phyloP scores from a whole-genome alignment of 2,329 filamentous ascomycete species.

The Sarocladium oryzae region DNA sequence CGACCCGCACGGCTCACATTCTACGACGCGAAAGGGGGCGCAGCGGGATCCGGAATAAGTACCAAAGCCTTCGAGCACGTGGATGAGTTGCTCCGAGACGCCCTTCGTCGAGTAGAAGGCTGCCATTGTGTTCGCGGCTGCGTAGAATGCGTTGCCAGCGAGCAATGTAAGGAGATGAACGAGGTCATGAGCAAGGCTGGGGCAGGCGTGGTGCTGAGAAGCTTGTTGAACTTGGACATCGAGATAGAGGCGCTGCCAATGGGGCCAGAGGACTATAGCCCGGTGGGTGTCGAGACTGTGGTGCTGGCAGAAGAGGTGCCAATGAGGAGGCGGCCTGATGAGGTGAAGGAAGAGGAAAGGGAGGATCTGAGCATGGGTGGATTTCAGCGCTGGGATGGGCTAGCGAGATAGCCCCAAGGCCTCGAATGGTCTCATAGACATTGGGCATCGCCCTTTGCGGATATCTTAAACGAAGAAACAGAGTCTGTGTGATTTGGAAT shows the following conservation, averaged over 20 bases:
- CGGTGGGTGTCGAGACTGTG: conserved; percentile 75
- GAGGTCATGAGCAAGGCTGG: conserved; percentile 92
- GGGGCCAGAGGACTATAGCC: conserved; percentile 67
- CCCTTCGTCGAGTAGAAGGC: conserved; percentile 65
- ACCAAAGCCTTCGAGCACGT: conserved; percentile 93
- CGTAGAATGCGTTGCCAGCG: conserved; percentile 81
- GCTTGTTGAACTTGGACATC: conserved; percentile 67
- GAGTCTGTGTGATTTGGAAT: too few relatives aligned
- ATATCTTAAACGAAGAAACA: too few relatives aligned
- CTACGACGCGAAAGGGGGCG: conserved; percentile 89
- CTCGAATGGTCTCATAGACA: too few relatives aligned
- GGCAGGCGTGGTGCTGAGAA: conserved; percentile 72
- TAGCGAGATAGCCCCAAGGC: neutral
- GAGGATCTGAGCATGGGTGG: conserved; percentile 8
- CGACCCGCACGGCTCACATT: conserved; percentile 84
- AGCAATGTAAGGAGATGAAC: conserved; percentile 79
- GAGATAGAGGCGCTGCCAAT: conserved; percentile 81
- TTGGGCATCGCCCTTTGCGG: too few relatives aligned
- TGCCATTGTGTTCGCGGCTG: conserved; percentile 79
- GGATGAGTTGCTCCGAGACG: conserved; percentile 69
- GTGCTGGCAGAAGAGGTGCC: conserved; percentile 64
- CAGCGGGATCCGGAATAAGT: conserved; percentile 76
- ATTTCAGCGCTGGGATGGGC: conserved; percentile 13
- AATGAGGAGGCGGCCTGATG: conserved; percentile 16
- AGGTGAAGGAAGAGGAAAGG: conserved; percentile 12